Base-by-base conservation (phyloP, 495 filamentous ascomycete species). In the Delitschia confertaspora region DNA sequence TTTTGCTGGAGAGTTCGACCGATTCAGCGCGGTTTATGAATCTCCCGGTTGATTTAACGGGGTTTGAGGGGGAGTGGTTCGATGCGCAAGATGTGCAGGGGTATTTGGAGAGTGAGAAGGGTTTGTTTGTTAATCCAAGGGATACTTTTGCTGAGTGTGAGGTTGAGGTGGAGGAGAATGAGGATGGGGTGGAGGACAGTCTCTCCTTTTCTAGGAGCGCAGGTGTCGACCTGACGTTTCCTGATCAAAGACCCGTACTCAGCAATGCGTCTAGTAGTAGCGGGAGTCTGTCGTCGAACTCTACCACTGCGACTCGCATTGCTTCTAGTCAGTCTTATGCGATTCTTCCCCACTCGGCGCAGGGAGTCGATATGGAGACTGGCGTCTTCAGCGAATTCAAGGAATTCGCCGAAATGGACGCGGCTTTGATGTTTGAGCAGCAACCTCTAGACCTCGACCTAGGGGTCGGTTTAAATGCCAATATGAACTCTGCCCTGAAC, bases 21-120 rank as follows among this genome's bases (percentile, higher is more conserved):
- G 49, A 57, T 23, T 36, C 44, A 11, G 42, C 56, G 1, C 36
- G 54, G 41, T 45, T 22, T 23, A 44, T 49, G 21, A 45, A 53
- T 35, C 17, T 51, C 35, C 29, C 41, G 23, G 38, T 57, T 26
- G 56, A 57, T 31, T 32, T 57, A 2, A 47, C 37, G 1, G 62
- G 60, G 11, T 63, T 60, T 56, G 68, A 76, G 27, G 80, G 82
- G 17, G 80, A 84, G 36, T 88, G 79, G 71, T 81, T 82, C 49
- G 80, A 87, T 49, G 68, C 79, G 4, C 67, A 76, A 34, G 84
- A 88, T 53, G 76, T 86, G 4, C 79, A 87, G 60, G 66, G 75
- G 7, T 86, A 79, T 58, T 69, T 89, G 13, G 62, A 65, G 39
- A 10, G 42, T 13, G 65, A 75, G 56, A 67, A 72, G 22, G 78